These are phyloP conservation scores for Dissoconium aciculare DNA, from an alignment of 2,329 filamentous ascomycete genomes.

Conservation along the genomic window DNA sequence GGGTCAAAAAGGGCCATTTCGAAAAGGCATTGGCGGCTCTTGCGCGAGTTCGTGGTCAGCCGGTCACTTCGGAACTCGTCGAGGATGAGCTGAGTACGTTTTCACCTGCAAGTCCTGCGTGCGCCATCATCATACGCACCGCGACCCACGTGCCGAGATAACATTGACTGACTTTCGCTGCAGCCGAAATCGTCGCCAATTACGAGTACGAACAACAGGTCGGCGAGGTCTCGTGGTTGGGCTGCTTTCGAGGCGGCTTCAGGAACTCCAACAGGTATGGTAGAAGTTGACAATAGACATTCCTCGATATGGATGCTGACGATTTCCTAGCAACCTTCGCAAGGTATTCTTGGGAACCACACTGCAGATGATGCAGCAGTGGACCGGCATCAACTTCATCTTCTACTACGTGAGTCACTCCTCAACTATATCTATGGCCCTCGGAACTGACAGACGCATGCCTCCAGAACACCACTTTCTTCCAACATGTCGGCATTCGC, in stretches of 20 bases:
- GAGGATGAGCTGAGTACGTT: conserved; percentile 63
- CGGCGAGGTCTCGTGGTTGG: conserved; percentile 38
- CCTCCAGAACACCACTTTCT: conserved; percentile 57
- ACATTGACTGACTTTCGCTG: no score
- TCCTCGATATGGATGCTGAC: no score
- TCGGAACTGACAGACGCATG: no score
- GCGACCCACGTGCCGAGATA: no score
- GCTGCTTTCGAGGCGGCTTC: conserved; percentile 44
- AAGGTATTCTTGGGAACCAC: conserved; percentile 33
- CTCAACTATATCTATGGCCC: conserved; percentile 8
- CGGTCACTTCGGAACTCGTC: conserved; percentile 56
- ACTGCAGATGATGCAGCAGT: conserved; percentile 37
- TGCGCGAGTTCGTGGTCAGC: conserved; percentile 58
- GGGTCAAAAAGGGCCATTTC: conserved; percentile 60
- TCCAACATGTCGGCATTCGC: conserved; percentile 57
- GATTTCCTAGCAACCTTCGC: conserved; percentile 37
- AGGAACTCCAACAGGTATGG: conserved; percentile 35
- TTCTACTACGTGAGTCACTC: conserved; percentile 27
- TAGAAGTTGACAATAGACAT: no score
- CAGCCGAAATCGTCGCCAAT: conserved; percentile 80
- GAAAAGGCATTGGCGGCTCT: conserved; percentile 51
- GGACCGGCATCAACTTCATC: conserved; percentile 90
- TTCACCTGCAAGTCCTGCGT: no score
- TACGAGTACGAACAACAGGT: conserved; percentile 64
- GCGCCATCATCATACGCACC: no score